phyloP scores from a whole-genome alignment of 2,329 filamentous ascomycete species.

The Immersiporthe knoxdaviesiana region DNA sequence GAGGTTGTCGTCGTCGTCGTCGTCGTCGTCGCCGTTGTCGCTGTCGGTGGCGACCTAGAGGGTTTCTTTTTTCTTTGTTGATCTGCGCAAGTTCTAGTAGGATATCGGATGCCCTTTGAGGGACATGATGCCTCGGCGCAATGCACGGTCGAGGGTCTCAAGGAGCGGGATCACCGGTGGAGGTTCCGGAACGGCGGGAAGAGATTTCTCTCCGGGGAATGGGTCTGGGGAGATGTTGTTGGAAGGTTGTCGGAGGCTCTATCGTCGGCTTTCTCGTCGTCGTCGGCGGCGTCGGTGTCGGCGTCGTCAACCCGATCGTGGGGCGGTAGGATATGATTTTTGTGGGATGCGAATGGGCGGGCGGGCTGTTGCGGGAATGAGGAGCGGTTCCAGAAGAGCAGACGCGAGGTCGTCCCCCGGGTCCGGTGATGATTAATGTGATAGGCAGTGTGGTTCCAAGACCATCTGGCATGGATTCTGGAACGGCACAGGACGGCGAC shows the following conservation, averaged over 20 bases:
- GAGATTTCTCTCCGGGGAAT: background rate
- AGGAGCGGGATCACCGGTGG: background rate
- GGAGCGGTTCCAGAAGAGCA: background rate
- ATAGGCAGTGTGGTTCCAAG: background rate
- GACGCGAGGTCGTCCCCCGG: background rate
- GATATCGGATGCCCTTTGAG: background rate
- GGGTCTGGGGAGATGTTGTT: background rate
- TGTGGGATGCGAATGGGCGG: background rate
- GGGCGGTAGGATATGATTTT: background rate
- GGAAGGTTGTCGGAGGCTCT: background rate
- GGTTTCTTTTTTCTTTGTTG: no score
- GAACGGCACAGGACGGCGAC: background rate
- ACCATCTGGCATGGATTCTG: background rate
- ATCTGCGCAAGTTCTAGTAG: background rate
- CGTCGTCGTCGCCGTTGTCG: no score
- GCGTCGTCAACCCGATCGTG: background rate
- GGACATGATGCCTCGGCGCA: background rate
- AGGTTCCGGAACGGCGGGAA: background rate
- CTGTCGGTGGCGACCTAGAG: background rate
- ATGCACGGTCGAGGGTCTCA: background rate
- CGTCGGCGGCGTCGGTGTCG: background rate
- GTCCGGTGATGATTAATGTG: slow-evolving; percentile 8
- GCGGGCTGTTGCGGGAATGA: background rate
- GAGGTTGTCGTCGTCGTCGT: no score
- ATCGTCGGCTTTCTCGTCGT: background rate